Base-by-base conservation (phyloP, 2,329 filamentous ascomycete genomes). In the Colletotrichum sublineola region DNA sequence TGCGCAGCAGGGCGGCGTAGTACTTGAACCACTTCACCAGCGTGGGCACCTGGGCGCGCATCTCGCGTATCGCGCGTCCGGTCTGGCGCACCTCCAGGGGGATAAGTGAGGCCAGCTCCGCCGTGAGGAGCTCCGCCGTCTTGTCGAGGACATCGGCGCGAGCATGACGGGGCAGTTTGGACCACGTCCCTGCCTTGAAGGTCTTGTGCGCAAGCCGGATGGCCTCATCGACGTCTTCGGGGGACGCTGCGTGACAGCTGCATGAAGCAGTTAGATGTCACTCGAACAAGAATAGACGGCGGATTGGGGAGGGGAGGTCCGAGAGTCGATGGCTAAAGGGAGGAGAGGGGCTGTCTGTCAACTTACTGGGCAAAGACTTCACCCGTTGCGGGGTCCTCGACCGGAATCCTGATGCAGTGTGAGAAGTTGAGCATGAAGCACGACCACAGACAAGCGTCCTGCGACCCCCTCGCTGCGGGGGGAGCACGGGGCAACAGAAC, bases 1-100 rank as follows among this genome's bases (percentile, higher is more conserved):
- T 90, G n/a, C 92, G 88, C 42, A 92, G 85, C 1, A 93, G 78
- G 0, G 90, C 85, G 1, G 91, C 91, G 77, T 92, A 94, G 82
- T 94, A 94, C 72, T 88, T 89, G 81, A 94, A 90, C 92, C 92
- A 94, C 55, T 89, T 88, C 1, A 90, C 86, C 0, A 94, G 84
- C 0, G 88, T 89, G 0, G 89, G 88, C 6, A 92, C 88, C 78
- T 94, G 92, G 1, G 91, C 91, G 61, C 86, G 85, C 90, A 94
- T 93, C 79, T 94, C 92, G 36, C 91, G 89, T 38, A 92, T 83
- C 0, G 89, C 89, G 0, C 92, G 89, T 3, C 92, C 92, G 0
- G 92, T 94, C 79, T 94, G 92, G 44, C 80, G 82, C 9, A 92
- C 90, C 79, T 94, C 92, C 5, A 93, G 84, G 11, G 82, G 79